Conservation (phyloP, 805 yeast species). For the Kockiozyma suomiensis region DNA sequence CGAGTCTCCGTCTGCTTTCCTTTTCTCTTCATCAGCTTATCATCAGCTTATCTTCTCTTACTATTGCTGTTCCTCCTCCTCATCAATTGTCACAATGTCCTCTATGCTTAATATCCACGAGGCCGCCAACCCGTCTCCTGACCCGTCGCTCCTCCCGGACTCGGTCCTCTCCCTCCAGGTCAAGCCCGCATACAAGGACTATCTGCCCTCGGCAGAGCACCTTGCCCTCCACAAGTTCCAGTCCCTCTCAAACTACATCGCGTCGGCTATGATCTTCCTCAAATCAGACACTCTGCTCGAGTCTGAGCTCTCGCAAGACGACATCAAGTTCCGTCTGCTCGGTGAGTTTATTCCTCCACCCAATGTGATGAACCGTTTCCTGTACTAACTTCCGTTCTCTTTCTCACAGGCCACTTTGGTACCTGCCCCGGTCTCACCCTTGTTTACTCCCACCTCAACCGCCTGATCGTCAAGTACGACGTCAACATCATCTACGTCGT, state of each 20-base stretch:
- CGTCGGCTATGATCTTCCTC: slow-evolving; percentile 33
- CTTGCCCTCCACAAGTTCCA: slow-evolving; percentile 31
- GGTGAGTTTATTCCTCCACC: slow-evolving; percentile 20
- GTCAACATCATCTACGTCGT: slow-evolving; percentile 31
- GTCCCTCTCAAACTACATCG: slow-evolving; percentile 29
- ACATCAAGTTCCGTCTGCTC: slow-evolving; percentile 34
- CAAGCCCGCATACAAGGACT: slow-evolving; percentile 22
- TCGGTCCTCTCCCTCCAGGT: slow-evolving; percentile 26
- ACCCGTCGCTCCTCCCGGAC: slow-evolving; percentile 31
- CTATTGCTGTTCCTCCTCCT: neutral
- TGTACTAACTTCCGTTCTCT: neutral
- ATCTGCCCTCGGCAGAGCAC: slow-evolving; percentile 24
- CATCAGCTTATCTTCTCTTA: neutral
- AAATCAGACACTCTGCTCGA: slow-evolving; percentile 24
- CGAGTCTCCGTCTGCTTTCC: neutral
- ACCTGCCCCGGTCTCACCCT: slow-evolving; percentile 36
- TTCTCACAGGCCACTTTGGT: slow-evolving; percentile 32
- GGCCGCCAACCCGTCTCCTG: slow-evolving; percentile 30
- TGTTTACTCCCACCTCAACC: slow-evolving; percentile 32
- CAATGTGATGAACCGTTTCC: slow-evolving; percentile 6
- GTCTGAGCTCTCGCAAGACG: slow-evolving; percentile 23
- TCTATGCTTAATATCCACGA: slow-evolving; percentile 1
- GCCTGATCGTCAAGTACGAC: slow-evolving; percentile 28
- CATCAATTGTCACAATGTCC: slow-evolving; percentile 2
- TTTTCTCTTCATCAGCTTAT: neutral